Conservation (phyloP, 345 rosid genomes). For the Brassica juncea region DNA sequence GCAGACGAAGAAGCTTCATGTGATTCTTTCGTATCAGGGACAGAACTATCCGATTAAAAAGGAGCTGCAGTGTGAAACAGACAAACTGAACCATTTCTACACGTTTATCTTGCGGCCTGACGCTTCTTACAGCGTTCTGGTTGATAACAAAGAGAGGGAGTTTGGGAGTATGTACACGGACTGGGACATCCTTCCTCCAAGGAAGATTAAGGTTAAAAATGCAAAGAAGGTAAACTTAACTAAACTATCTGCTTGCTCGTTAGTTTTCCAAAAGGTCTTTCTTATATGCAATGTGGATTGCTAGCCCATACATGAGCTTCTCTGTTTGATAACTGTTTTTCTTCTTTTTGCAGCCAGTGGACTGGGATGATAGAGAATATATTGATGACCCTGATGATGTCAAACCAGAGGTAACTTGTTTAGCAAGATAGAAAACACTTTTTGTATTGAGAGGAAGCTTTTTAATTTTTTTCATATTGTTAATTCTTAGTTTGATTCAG, state of each 20-base stretch:
- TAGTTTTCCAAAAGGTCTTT: background rate
- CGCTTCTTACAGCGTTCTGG: conserved; percentile 75
- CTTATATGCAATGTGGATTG: background rate
- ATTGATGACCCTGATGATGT: conserved; percentile 77
- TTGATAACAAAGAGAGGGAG: conserved; percentile 89
- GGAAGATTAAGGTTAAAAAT: conserved; percentile 65
- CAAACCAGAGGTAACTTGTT: conserved; percentile 70
- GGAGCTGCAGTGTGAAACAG: conserved; percentile 91
- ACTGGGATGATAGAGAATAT: conserved; percentile 93
- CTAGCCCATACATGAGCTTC: too few species aligned
- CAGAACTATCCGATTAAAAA: conserved; percentile 90
- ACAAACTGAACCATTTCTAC: conserved; percentile 89
- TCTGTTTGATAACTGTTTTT: too few species aligned
- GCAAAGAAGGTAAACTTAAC: conserved; percentile 77
- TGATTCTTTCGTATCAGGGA: conserved; percentile 87
- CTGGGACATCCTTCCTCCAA: conserved; percentile 96
- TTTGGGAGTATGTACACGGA: conserved; percentile 89
- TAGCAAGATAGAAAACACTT: background rate
- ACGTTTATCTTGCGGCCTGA: conserved; percentile 93
- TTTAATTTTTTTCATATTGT: background rate
- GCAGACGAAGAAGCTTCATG: conserved; percentile 87
- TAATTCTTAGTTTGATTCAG: conserved; percentile 9
- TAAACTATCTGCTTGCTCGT: background rate
- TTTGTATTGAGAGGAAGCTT: conserved; percentile 3
- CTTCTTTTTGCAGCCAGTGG: conserved; percentile 60